Conservation (phyloP, 1,284 basidiomycete species). For the Erythrobasidium hasegawianum region DNA sequence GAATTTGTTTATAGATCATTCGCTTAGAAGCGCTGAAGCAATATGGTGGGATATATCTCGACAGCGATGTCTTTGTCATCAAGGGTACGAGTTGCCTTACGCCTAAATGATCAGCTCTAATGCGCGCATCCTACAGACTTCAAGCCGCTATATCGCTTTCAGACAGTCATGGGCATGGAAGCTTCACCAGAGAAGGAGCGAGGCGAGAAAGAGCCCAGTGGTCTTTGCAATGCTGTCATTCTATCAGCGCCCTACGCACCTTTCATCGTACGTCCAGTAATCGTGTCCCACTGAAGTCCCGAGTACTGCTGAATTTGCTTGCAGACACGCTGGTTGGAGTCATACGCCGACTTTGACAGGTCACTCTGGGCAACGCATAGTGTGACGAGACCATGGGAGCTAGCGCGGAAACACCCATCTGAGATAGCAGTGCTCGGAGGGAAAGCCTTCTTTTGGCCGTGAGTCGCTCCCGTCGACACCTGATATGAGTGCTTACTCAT, state of each 20-base stretch:
- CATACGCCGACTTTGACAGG: constrained; percentile 34
- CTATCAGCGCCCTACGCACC: constrained; percentile 50
- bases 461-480: not conserved
- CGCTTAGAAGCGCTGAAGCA: constrained; percentile 49
- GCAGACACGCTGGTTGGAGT: constrained; percentile 30
- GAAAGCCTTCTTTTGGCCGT: constrained; percentile 54
- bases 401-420: constrained; percentile 45
- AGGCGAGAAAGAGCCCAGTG: constrained; percentile 44
- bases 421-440: constrained; percentile 53
- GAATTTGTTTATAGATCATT: constrained; percentile 41
- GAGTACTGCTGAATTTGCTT: not conserved
- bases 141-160: constrained; percentile 36
- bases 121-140: constrained; percentile 17
- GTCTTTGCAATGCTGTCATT: constrained; percentile 54
- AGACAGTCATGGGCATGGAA: constrained; percentile 54
- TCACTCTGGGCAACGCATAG: constrained; percentile 28
- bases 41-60: constrained; percentile 51
- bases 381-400: constrained; percentile 28
- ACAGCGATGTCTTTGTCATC: constrained; percentile 32
- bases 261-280: constrained; percentile 47
- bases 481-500: not conserved
- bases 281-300: not conserved
- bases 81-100: constrained; percentile 9
- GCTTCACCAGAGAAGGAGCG: constrained; percentile 39
- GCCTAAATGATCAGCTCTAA: not conserved